phyloP scores from a whole-genome alignment of 139 green algal species.

The Volvox africanus region DNA sequence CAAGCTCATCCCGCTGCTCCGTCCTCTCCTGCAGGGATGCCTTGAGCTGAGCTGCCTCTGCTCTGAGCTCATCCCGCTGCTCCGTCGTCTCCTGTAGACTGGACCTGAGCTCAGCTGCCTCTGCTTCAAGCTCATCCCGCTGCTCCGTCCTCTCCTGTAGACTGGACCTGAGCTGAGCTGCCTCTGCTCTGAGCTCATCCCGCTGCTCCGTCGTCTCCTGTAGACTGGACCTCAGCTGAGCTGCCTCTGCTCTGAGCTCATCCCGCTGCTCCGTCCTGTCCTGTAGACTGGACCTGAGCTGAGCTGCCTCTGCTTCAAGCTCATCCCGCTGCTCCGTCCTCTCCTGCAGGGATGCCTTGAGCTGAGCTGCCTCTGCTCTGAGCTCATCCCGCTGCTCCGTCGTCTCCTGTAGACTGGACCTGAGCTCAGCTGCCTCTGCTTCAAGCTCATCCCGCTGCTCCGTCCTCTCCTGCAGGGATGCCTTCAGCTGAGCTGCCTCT shows the following conservation, averaged over 20 bases:
- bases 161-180: background rate
- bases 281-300: background rate
- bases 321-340: background rate
- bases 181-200: background rate
- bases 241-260: background rate
- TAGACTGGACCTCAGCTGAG: background rate
- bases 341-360: too few species aligned
- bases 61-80: background rate
- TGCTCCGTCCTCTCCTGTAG: background rate
- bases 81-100: background rate
- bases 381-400: too few species aligned
- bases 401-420: too few species aligned
- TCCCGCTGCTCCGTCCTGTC: background rate
- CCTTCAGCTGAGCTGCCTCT: too few species aligned
- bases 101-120: background rate
- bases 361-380: too few species aligned
- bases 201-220: background rate
- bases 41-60: background rate
- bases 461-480: too few species aligned
- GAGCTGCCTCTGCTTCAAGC: background rate
- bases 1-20: background rate
- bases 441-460: too few species aligned
- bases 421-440: too few species aligned
- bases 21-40: background rate
- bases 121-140: background rate